Evolutionary conservation across 805 yeast species (phyloP), one percentile per base, ranked within the genome.

Genomic region (Lipomyces starkeyi): DNA sequence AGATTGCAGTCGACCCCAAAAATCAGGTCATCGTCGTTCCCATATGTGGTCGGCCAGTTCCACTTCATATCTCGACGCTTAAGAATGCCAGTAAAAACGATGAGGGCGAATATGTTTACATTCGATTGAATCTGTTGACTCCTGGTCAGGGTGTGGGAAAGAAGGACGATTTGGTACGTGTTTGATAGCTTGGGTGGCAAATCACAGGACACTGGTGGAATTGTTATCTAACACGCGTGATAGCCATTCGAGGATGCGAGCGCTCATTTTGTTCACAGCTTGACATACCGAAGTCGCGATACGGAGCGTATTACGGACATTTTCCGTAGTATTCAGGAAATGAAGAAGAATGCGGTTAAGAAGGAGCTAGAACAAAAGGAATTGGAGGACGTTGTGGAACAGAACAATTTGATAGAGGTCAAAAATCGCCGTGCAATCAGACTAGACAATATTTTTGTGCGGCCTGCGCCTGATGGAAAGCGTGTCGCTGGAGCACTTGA

Each of bases 401-500:
- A 94, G 81, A 98, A 93, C 63, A 91, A 86, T 73, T 84, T 94
- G 74, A 81, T 92, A 68, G 97, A 93, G 79, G 85, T 89, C 66
- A 88, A 87, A 77, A 90, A 91, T 11, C 90, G 93, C 58, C 86
- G 98, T 74, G 91, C 97, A 49, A 88, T 88, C 80, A 88, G 94
- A 77, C 82, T 95, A 71, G 98, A 94, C 71, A 88, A 89, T 69
- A 93, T 95, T 1, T 92, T 89, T 77, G 90, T 93, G 61, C 88
- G 98, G 78, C 99, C 99, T 53, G 91, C 93, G 59, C 98, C 98
- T 0, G 99, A 94, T 78, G 90, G 97, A n/a, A 94, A 94, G 78
- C 91, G 97, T 79, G 88, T 90, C 35, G 94, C 98, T 14, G 98
- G 98, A 43, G 86, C 88, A 22, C 85, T 94, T 65, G 91, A 91